Conservation (phyloP, 805 yeast genomes). For the Komagataella pastoris region DNA sequence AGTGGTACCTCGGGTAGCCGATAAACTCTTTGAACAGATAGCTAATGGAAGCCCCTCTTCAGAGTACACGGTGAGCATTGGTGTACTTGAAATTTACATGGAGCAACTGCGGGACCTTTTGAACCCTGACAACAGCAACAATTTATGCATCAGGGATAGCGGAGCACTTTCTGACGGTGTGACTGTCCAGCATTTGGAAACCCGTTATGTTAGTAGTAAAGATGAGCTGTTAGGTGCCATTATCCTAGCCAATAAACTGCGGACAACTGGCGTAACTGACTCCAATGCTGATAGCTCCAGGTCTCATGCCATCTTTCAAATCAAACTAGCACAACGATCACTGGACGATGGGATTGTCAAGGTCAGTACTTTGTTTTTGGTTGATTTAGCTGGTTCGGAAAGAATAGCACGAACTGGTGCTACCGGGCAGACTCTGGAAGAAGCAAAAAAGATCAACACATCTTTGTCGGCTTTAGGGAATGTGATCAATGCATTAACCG, state of each 20-base stretch:
- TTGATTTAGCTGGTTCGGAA: slow-evolving; percentile 85
- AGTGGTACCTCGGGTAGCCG: slow-evolving; percentile 59
- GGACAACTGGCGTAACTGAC: slow-evolving; percentile 48
- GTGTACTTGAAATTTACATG: slow-evolving; percentile 72
- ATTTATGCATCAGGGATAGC: slow-evolving; percentile 50
- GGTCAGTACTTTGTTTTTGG: slow-evolving; percentile 54
- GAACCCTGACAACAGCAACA: slow-evolving; percentile 20
- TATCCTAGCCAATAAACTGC: slow-evolving; percentile 38
- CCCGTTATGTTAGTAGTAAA: slow-evolving; percentile 42
- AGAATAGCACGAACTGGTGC: slow-evolving; percentile 71
- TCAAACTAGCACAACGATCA: slow-evolving; percentile 52
- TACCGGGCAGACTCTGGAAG: slow-evolving; percentile 60
- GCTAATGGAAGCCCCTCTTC: slow-evolving; percentile 30
- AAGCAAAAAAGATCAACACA: slow-evolving; percentile 72
- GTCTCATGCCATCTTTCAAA: slow-evolving; percentile 68
- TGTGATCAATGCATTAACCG: slow-evolving; percentile 70
- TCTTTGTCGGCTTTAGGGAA: slow-evolving; percentile 70
- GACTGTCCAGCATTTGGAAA: slow-evolving; percentile 57
- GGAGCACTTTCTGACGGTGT: slow-evolving; percentile 38
- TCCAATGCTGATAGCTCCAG: slow-evolving; percentile 68
- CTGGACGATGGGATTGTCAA: slow-evolving; percentile 40
- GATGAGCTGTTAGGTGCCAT: slow-evolving; percentile 46
- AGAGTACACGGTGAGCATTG: slow-evolving; percentile 55
- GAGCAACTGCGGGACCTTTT: slow-evolving; percentile 67
- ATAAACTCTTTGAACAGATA: slow-evolving; percentile 47